These are phyloP conservation scores for Rhizopus delemar DNA, from an alignment of 371 early-diverging fungal genomes.

Conservation along the genomic window DNA sequence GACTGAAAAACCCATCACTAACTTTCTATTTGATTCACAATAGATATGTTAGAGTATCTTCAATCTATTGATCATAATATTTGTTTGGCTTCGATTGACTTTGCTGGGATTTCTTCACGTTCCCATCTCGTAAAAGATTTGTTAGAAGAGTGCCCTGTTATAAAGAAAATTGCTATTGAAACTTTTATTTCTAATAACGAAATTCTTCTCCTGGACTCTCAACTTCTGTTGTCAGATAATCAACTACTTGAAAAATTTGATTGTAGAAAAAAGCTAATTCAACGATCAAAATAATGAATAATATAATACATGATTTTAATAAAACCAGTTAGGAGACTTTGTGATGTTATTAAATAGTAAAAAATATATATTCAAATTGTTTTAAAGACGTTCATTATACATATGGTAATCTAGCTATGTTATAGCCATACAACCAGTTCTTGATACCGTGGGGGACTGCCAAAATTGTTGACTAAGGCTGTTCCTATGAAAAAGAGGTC, in stretches of 20 bases:
- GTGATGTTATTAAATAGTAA: constrained; percentile 12
- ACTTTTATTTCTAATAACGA: constrained; percentile 20
- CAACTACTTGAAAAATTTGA: constrained; percentile 15
- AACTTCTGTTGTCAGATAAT: constrained; percentile 16
- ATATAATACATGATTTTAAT: constrained; percentile 12
- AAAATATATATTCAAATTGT: constrained; percentile 5
- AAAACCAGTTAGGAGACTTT: constrained; percentile 10
- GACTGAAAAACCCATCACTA: constrained; percentile 20
- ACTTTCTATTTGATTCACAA: constrained; percentile 11
- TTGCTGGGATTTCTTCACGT: constrained; percentile 8
- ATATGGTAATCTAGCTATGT: constrained; percentile 12
- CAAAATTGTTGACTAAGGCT: constrained; percentile 14
- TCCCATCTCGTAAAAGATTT: constrained; percentile 23
- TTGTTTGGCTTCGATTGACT: constrained; percentile 17
- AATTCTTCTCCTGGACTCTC: constrained; percentile 17
- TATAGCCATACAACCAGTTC: constrained; percentile 10
- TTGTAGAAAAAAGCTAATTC: constrained; percentile 13
- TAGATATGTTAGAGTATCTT: constrained; percentile 16
- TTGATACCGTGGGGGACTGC: constrained; percentile 9
- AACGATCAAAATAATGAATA: constrained; percentile 15
- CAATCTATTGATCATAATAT: constrained; percentile 18
- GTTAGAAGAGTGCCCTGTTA: constrained; percentile 19
- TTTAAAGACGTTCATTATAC: constrained; percentile 12
- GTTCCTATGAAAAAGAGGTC: constrained; percentile 9
- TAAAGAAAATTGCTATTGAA: constrained; percentile 19